Percentiles rank a stretch among this genome's conserved stretches.
phyloP scores from a whole-genome alignment of 495 filamentous ascomycete genomes.

The Rostrohypoxylon terebratum region DNA sequence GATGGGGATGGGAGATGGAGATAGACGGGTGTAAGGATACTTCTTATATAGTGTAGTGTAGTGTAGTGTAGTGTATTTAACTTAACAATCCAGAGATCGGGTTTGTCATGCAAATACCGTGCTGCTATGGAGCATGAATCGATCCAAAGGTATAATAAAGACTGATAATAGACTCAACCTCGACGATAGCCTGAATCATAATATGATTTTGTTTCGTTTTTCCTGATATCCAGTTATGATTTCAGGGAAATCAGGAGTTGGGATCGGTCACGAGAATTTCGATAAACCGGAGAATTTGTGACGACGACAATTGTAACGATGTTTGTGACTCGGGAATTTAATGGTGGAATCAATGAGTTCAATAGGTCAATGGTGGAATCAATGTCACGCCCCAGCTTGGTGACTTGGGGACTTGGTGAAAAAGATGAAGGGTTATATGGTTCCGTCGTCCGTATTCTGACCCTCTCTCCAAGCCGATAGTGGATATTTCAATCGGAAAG shows the following conservation, averaged over 20 bases:
- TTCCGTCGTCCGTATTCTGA: conserved; percentile 16
- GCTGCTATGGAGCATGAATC: neutral
- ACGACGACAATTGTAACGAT: conserved; percentile 24
- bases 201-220: conserved; percentile 1
- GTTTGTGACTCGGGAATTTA: conserved; percentile 37
- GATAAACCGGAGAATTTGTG: conserved; percentile 39
- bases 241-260: conserved; percentile 12
- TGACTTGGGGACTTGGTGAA: neutral
- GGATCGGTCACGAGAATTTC: conserved; percentile 11
- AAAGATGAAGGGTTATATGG: neutral
- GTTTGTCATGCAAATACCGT: neutral
- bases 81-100: conserved; percentile 17
- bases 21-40: conserved; percentile 7
- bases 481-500: conserved; percentile 8
- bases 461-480: conserved; percentile 27
- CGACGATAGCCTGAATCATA: neutral
- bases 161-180: neutral
- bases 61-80: no score
- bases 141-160: neutral
- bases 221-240: neutral
- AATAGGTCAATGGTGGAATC: conserved; percentile 32
- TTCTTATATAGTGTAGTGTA: conserved; percentile 28
- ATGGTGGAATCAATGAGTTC: conserved; percentile 32
- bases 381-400: conserved; percentile 28
- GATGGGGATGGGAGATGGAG: neutral